Evolutionary conservation across 495 filamentous ascomycete species (phyloP).

Genomic region (Neurospora sp.): DNA sequence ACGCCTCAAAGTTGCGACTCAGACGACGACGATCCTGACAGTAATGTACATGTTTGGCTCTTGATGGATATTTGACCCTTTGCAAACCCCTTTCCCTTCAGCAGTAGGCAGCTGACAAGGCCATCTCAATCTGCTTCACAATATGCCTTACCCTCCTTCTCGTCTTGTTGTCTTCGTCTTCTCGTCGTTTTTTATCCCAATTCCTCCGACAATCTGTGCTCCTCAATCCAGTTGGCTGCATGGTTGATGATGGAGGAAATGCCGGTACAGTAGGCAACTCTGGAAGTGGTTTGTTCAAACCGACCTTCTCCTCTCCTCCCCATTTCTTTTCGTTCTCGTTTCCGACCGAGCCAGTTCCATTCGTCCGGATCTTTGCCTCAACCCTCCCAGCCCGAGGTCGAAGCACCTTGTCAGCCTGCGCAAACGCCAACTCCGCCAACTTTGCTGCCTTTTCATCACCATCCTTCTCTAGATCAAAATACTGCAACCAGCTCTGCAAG

Average conservation of each 20-base stretch:
- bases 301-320: neutral
- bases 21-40: neutral
- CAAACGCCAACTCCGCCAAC: neutral
- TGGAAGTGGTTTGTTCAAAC: neutral
- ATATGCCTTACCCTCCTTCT: neutral
- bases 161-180: neutral
- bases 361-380: neutral
- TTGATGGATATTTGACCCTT: neutral
- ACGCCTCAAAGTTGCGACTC: neutral
- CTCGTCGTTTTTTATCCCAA: neutral
- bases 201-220: neutral
- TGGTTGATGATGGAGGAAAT: neutral
- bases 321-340: neutral
- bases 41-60: neutral
- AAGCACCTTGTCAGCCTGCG: neutral
- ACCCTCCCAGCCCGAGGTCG: neutral
- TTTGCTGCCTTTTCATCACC: neutral
- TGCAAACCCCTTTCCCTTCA: neutral
- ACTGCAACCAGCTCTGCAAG: neutral
- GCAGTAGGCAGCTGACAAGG: neutral
- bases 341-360: neutral
- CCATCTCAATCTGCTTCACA: neutral
- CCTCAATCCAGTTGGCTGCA: neutral
- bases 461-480: neutral
- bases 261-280: neutral